phyloP scores from a whole-genome alignment of 345 rosid species.

The Mallotus nudiflorus region DNA sequence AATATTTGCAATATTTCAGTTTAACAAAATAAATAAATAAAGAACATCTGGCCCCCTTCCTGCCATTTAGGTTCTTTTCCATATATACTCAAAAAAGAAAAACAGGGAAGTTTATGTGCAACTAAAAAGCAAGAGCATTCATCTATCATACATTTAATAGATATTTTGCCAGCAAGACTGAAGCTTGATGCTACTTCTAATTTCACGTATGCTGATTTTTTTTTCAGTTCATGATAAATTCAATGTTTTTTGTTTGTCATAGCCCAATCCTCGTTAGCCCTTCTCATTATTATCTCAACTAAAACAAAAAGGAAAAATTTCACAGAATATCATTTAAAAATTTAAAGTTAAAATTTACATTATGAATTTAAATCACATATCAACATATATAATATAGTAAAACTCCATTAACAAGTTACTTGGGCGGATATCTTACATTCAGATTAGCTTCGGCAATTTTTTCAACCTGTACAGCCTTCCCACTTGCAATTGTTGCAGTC shows the following conservation, averaged over 20 bases:
- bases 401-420: neutral
- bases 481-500: slow-evolving; percentile 64
- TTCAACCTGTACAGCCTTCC: slow-evolving; percentile 84
- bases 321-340: neutral
- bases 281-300: neutral
- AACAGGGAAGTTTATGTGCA: neutral
- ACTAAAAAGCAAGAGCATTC: neutral
- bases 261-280: neutral
- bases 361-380: neutral
- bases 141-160: neutral
- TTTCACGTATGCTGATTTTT: neutral
- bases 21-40: neutral
- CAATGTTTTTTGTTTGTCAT: neutral
- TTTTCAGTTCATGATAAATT: neutral
- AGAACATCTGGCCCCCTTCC: neutral
- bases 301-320: neutral
- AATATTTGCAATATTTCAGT: neutral
- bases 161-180: too few species aligned
- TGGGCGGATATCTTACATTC: slow-evolving; percentile 50
- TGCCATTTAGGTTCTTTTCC: neutral
- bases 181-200: neutral
- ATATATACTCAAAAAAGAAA: neutral
- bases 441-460: slow-evolving; percentile 90
- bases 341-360: neutral
- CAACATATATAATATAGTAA: neutral